These are phyloP conservation scores for Tilletia horrida DNA, from an alignment of 1,284 basidiomycete species.

Conservation along the genomic window DNA sequence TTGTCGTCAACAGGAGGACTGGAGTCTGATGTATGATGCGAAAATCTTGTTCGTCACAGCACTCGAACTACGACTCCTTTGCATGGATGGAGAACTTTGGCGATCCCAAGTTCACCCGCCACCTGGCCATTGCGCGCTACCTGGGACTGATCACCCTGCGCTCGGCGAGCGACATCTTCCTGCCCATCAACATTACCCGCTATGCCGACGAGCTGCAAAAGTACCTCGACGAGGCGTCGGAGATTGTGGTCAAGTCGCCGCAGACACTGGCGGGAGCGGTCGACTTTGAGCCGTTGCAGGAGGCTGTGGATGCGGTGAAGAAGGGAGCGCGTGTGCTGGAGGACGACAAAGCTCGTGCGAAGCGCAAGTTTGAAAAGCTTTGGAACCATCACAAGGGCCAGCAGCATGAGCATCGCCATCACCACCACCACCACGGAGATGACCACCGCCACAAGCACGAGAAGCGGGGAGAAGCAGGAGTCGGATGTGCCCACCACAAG, in stretches of 20 bases:
- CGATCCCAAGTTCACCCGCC: constrained; percentile 72
- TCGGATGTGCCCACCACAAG: background rate
- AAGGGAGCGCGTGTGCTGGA: constrained; percentile 26
- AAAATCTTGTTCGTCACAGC: no score
- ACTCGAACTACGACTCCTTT: constrained; percentile 70
- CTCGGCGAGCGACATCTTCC: constrained; percentile 63
- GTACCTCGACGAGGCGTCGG: constrained; percentile 36
- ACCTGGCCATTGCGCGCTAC: constrained; percentile 66
- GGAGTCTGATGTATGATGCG: no score
- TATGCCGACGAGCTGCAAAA: constrained; percentile 35
- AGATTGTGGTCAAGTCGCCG: constrained; percentile 23
- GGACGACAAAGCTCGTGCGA: constrained; percentile 20
- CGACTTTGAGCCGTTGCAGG: constrained; percentile 24
- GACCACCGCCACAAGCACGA: background rate
- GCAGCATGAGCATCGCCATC: constrained; percentile 3
- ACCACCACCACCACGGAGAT: background rate
- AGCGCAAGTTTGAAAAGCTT: constrained; percentile 22
- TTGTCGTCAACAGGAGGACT: no score
- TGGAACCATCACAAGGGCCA: constrained; percentile 14
- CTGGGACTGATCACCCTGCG: constrained; percentile 61
- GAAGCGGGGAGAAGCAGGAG: background rate
- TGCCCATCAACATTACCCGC: constrained; percentile 70
- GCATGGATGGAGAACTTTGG: constrained; percentile 72
- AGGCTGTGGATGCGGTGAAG: constrained; percentile 26
- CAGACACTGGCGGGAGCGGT: background rate